Evolutionary conservation across 495 filamentous ascomycete species (phyloP).

Genomic region (Penicillium waksmanii): DNA sequence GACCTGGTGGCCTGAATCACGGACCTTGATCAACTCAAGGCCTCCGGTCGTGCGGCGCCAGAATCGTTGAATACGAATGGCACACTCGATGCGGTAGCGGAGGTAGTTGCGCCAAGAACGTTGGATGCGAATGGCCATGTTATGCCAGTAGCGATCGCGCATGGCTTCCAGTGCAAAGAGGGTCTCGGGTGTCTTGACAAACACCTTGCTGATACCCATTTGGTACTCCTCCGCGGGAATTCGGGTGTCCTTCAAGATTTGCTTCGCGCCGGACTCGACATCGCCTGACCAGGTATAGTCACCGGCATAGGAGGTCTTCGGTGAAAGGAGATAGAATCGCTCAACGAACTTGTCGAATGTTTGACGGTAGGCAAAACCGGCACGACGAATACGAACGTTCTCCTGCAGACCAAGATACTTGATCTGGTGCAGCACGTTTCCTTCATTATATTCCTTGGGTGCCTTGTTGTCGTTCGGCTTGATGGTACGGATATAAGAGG

Average conservation of each 20-base stretch:
- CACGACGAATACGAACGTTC: slow-evolving; percentile 96
- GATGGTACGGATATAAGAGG: slow-evolving; percentile 98
- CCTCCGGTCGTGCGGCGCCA: slow-evolving; percentile 92
- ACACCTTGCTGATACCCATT: slow-evolving; percentile 95
- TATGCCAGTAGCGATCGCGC: slow-evolving; percentile 98
- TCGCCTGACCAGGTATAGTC: slow-evolving; percentile 96
- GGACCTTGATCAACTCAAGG: slow-evolving; percentile 80
- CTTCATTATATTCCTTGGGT: slow-evolving; percentile 83
- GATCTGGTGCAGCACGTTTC: slow-evolving; percentile 97
- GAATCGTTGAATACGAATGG: slow-evolving; percentile 90
- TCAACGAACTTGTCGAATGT: slow-evolving; percentile 99
- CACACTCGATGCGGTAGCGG: slow-evolving; percentile 87
- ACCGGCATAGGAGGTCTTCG: slow-evolving; percentile 92
- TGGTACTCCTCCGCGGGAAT: slow-evolving; percentile 96
- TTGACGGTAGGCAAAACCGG: slow-evolving; percentile 96
- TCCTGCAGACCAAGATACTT: slow-evolving; percentile 99
- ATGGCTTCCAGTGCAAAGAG: slow-evolving; percentile 97
- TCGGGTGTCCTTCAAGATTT: slow-evolving; percentile 93
- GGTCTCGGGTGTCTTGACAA: slow-evolving; percentile 98
- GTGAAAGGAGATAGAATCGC: slow-evolving; percentile 94
- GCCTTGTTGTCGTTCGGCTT: slow-evolving; percentile 99
- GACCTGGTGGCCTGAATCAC: slow-evolving; percentile 87
- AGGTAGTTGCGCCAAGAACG: slow-evolving; percentile 96
- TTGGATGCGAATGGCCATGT: slow-evolving; percentile 98
- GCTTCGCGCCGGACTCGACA: slow-evolving; percentile 81